Conservation (phyloP, 345 rosid genomes). For the Erucastrum elatum region DNA sequence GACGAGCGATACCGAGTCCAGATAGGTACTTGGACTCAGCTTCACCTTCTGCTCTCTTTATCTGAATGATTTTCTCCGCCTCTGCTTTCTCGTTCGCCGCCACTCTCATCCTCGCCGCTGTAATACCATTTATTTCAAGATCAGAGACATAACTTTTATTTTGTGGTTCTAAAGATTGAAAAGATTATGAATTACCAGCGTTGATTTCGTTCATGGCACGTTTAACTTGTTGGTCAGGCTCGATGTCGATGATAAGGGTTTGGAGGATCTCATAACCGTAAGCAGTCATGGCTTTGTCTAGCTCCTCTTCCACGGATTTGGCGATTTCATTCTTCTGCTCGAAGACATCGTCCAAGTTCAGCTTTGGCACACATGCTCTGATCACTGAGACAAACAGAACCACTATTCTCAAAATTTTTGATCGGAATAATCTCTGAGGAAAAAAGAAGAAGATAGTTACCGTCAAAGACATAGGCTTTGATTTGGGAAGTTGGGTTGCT, state of each 20-base stretch:
- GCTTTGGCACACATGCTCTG: constrained; percentile 59
- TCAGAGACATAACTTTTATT: background rate
- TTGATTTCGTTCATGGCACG: constrained; percentile 64
- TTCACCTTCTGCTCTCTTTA: constrained; percentile 60
- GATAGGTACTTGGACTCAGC: constrained; percentile 57
- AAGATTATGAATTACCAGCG: constrained; percentile 39
- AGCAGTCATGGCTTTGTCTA: constrained; percentile 63
- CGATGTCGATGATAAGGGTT: constrained; percentile 57
- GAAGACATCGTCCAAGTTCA: constrained; percentile 53
- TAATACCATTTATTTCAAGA: background rate
- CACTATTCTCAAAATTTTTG: background rate
- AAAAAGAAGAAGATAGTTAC: constrained; percentile 24
- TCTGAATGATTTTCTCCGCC: constrained; percentile 59
- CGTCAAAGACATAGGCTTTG: constrained; percentile 63
- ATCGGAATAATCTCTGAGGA: background rate
- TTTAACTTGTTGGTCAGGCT: constrained; percentile 58
- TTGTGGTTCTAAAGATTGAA: background rate
- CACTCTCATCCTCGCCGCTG: constrained; percentile 59
- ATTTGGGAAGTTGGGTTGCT: constrained; percentile 54
- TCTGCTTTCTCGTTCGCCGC: constrained; percentile 61
- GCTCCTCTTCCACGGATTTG: constrained; percentile 55
- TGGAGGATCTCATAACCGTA: constrained; percentile 59
- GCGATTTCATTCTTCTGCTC: constrained; percentile 66
- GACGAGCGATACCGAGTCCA: constrained; percentile 56
- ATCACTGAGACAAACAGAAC: constrained; percentile 43